These are phyloP conservation scores for Pleurotus tuber-regium DNA, from an alignment of 768 basidiomycete genomes.

Conservation along the genomic window DNA sequence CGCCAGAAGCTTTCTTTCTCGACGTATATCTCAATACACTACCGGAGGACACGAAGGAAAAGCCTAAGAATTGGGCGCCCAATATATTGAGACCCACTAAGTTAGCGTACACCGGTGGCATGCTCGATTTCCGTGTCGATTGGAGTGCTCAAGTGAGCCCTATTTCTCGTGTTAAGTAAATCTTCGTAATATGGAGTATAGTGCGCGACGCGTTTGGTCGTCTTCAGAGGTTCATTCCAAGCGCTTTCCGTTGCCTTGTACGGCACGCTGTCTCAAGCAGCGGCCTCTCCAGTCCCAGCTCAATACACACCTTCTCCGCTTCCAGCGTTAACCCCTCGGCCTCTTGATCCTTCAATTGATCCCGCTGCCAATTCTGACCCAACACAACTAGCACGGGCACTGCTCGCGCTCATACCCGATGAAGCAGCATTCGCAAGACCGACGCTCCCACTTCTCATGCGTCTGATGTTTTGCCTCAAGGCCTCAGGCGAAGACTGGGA, in stretches of 20 bases:
- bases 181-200: slow-evolving; percentile 20
- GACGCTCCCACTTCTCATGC: slow-evolving; percentile 59
- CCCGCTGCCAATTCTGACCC: slow-evolving; percentile 61
- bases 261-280: slow-evolving; percentile 45
- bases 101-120: slow-evolving; percentile 69
- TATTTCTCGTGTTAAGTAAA: background rate
- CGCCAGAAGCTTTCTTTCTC: slow-evolving; percentile 71
- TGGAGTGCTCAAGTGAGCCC: slow-evolving; percentile 65
- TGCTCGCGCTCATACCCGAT: slow-evolving; percentile 60
- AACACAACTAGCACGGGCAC: slow-evolving; percentile 54
- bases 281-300: slow-evolving; percentile 31
- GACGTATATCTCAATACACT: slow-evolving; percentile 77
- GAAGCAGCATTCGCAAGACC: slow-evolving; percentile 35
- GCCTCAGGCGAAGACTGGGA: slow-evolving; percentile 82
- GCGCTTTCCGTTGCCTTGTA: slow-evolving; percentile 64
- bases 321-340: slow-evolving; percentile 28
- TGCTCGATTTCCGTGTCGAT: slow-evolving; percentile 63
- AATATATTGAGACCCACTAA: slow-evolving; percentile 73
- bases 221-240: slow-evolving; percentile 73
- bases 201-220: slow-evolving; percentile 77
- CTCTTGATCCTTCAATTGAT: slow-evolving; percentile 54
- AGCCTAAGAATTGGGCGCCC: slow-evolving; percentile 59
- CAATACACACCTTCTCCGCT: slow-evolving; percentile 42
- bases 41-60: slow-evolving; percentile 42
- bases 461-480: slow-evolving; percentile 79